Evolutionary conservation across 805 yeast species (phyloP), one percentile per base, ranked within the genome.

Genomic region (Candida ipomoeae): DNA sequence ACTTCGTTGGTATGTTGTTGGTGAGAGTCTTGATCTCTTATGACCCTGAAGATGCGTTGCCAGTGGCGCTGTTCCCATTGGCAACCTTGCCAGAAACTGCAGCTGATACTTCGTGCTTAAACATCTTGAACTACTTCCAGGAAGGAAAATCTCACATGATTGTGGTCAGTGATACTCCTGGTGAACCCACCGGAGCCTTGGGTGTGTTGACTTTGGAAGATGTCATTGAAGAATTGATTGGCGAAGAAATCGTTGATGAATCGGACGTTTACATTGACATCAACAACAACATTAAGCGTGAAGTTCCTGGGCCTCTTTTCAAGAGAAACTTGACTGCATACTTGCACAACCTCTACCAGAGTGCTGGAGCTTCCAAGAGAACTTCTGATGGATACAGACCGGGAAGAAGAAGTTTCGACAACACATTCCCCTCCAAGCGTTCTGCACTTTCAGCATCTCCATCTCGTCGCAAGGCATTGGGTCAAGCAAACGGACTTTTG

Each of bases 111-210:
- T 89, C 97, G 5, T 92, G 98, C 67, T 75, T 92, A 63, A 92
- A 94, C 68, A 91, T 92, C 57, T 77, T 92, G 62, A 92, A 92
- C 68, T 92, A 92, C 70, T 92, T 94, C 77, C 99, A 92, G 68
- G 97, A 92, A 67, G 99, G 99, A 54, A 91, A 90, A 68, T 85
- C 96, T 1, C 99, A 92, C 69, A 92, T 92, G 99, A 92, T 94
- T 61, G 84, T 91, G 35, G 97, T 92, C 7, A 83, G 92, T 55
- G 84, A 83, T 50, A 75, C 76, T 41, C 98, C 98, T 0, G 99
- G 99, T 40, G 81, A 78, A 58, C 78, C 85, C 1, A 75, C 77
- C 37, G 97, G 97, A 18, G 94, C 97, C 1, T 65, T 86, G 32
- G 99, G 99, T 56, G 96, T 92, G 8, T 74, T 92, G 40, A 92